Evolutionary conservation across 2,329 filamentous ascomycete species (phyloP).

Genomic region (Rachicladosporium sp.): DNA sequence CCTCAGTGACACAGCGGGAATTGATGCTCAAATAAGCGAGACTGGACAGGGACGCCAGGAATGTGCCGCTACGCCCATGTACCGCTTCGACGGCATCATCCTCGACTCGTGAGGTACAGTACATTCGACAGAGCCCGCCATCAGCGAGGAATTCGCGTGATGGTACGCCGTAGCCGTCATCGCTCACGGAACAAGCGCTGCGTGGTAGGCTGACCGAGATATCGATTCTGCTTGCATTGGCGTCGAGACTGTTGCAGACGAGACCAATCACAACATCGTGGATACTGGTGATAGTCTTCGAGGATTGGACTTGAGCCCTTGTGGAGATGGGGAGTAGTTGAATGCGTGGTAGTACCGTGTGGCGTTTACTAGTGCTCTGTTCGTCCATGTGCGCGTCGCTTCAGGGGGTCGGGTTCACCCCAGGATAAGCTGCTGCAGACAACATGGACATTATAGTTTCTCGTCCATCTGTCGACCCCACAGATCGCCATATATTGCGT

Average conservation of each 20-base stretch:
- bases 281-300: constrained; percentile 61
- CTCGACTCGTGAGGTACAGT: constrained; percentile 61
- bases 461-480: too few species aligned
- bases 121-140: constrained; percentile 56
- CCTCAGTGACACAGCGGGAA: constrained; percentile 52
- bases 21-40: constrained; percentile 66
- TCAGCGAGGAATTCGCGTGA: constrained; percentile 56
- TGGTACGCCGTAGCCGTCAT: constrained; percentile 69
- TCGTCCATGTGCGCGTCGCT: too few species aligned
- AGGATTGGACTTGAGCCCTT: constrained; percentile 64
- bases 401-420: too few species aligned
- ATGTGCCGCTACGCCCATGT: constrained; percentile 63
- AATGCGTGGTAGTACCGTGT: too few species aligned
- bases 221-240: constrained; percentile 54
- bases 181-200: constrained; percentile 68
- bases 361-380: too few species aligned
- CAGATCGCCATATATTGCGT: too few species aligned
- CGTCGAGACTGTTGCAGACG: constrained; percentile 75
- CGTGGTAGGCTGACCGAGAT: constrained; percentile 61
- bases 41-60: constrained; percentile 63
- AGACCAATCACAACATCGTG: constrained; percentile 60
- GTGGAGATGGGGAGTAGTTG: too few species aligned
- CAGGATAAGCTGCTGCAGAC: too few species aligned
- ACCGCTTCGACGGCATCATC: constrained; percentile 21
- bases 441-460: too few species aligned